Evolutionary conservation across 2,329 filamentous ascomycete species (phyloP).

Genomic region (Lasiodiplodia gonubiensis): DNA sequence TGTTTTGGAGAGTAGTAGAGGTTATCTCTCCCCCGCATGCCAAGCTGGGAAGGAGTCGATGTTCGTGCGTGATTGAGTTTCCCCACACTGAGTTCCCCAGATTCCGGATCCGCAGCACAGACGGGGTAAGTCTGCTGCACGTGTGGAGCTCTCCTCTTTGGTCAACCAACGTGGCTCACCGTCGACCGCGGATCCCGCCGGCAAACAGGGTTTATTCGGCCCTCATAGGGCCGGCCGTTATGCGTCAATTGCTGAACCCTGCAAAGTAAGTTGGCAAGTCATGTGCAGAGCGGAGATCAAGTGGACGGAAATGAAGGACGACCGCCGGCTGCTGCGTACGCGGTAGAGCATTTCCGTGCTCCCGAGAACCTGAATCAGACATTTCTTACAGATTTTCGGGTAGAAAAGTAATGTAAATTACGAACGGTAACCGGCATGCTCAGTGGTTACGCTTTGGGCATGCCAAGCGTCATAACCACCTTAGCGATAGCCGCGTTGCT

Average conservation of each 20-base stretch:
- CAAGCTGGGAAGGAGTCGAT: background rate
- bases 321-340: background rate
- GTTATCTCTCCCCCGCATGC: slow-evolving; percentile 9
- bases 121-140: background rate
- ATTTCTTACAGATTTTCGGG: no score
- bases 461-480: background rate
- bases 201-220: background rate
- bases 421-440: no score
- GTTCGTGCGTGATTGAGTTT: background rate
- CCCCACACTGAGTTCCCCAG: slow-evolving; percentile 18
- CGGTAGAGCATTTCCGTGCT: background rate
- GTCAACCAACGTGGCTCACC: background rate
- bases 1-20: background rate
- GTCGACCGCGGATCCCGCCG: background rate
- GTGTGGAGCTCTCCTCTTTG: no score
- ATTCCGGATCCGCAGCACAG: slow-evolving; percentile 17
- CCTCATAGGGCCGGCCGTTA: background rate
- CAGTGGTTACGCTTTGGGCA: no score
- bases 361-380: background rate
- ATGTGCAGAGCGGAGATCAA: background rate
- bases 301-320: background rate
- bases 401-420: no score
- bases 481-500: background rate
- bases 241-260: background rate
- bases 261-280: background rate